phyloP scores from a whole-genome alignment of 768 basidiomycete species.

The Tricholomella constricta region DNA sequence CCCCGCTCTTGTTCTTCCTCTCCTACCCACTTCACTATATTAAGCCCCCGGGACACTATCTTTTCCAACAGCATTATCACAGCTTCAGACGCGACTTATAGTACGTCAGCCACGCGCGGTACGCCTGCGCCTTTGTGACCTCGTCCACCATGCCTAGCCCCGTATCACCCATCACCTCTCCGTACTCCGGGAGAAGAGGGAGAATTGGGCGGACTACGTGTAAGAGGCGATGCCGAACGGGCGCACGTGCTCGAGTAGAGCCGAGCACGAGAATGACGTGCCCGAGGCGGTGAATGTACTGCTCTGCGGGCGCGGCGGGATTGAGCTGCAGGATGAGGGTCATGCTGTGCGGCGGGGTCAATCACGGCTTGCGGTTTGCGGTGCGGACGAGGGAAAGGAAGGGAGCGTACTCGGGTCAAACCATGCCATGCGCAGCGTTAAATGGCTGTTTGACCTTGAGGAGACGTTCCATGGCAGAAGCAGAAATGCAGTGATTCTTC shows the following conservation, averaged over 20 bases:
- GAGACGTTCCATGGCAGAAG: constrained; percentile 70
- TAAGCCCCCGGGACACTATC: constrained; percentile 40
- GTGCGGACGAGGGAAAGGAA: too few relatives aligned
- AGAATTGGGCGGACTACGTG: constrained; percentile 22
- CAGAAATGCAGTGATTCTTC: constrained; percentile 51
- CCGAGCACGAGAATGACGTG: constrained; percentile 64
- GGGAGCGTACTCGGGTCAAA: constrained; percentile 55
- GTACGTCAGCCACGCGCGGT: constrained; percentile 59
- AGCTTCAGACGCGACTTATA: constrained; percentile 44
- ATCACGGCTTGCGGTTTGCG: neutral
- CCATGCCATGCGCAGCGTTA: constrained; percentile 62
- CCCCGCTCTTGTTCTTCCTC: constrained; percentile 9
- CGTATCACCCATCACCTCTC: too few relatives aligned
- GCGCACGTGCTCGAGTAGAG: constrained; percentile 39
- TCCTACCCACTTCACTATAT: constrained; percentile 12
- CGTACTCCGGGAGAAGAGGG: too few relatives aligned
- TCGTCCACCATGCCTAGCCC: constrained; percentile 26
- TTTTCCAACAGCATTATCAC: constrained; percentile 45
- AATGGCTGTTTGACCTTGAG: constrained; percentile 36
- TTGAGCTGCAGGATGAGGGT: constrained; percentile 64
- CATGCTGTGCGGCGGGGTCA: constrained; percentile 40
- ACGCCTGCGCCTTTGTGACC: constrained; percentile 50
- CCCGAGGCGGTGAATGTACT: constrained; percentile 80
- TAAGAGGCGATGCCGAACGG: constrained; percentile 41
- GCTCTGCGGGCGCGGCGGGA: constrained; percentile 68